Conservation (phyloP, 2,329 filamentous ascomycete species). For the Cladosporium velox region DNA sequence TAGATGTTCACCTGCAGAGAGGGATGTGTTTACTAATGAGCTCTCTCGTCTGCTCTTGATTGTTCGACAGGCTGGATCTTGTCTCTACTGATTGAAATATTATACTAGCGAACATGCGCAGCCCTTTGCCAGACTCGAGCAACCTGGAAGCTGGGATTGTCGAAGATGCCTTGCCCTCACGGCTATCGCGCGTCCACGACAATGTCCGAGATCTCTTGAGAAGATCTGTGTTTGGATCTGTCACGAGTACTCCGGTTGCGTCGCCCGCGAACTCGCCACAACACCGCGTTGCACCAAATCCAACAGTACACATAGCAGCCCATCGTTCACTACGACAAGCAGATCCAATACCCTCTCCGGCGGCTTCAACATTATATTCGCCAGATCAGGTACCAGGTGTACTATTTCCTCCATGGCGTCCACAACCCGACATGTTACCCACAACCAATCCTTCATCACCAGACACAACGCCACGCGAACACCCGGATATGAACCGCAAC, state of each 20-base stretch:
- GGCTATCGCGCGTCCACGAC: slow-evolving; percentile 35
- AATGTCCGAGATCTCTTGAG: slow-evolving; percentile 38
- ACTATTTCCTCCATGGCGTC: slow-evolving; percentile 27
- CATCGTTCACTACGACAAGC: background rate
- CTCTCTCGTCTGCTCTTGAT: background rate
- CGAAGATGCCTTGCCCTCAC: slow-evolving; percentile 33
- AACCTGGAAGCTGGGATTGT: slow-evolving; percentile 37
- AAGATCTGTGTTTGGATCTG: slow-evolving; percentile 32
- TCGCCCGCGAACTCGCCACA: slow-evolving; percentile 7
- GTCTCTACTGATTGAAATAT: too few relatives aligned
- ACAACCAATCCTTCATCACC: slow-evolving; percentile 31
- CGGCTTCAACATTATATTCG: background rate
- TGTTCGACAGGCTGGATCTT: background rate
- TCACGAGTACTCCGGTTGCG: slow-evolving; percentile 17
- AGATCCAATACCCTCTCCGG: slow-evolving; percentile 19
- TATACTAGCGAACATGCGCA: slow-evolving; percentile 9
- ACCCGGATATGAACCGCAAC: slow-evolving; percentile 36
- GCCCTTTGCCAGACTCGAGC: slow-evolving; percentile 20
- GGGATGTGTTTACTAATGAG: background rate
- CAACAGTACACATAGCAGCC: background rate
- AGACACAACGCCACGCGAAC: slow-evolving; percentile 23
- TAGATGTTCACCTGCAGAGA: background rate
- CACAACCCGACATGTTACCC: slow-evolving; percentile 23
- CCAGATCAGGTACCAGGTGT: slow-evolving; percentile 21
- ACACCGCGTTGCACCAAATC: background rate